Evolutionary conservation across 805 yeast genomes (phyloP).

Genomic region (Wickerhamomyces chambardii): DNA sequence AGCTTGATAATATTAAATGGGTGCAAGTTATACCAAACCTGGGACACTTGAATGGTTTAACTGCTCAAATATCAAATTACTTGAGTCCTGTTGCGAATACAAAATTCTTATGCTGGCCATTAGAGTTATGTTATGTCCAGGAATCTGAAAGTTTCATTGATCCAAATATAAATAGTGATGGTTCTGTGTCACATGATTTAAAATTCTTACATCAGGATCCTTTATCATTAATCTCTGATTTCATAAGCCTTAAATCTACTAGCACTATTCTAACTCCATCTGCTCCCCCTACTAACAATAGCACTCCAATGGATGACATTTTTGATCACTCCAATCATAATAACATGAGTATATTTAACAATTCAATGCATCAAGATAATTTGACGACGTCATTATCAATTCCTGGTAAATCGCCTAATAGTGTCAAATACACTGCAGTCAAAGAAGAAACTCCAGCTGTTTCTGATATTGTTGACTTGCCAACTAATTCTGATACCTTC

Average conservation of each 20-base stretch:
- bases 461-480: too few species aligned
- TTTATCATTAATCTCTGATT: constrained; percentile 27
- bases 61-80: constrained; percentile 53
- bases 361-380: too few species aligned
- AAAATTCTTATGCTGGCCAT: constrained; percentile 66
- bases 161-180: not conserved
- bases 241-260: constrained; percentile 27
- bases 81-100: constrained; percentile 39
- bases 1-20: constrained; percentile 41
- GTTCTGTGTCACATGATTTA: too few species aligned
- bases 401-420: too few species aligned
- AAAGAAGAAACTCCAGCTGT: constrained; percentile 16
- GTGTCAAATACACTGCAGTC: too few species aligned
- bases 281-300: constrained; percentile 14
- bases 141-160: constrained; percentile 17
- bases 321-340: not conserved
- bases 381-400: too few species aligned
- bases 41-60: constrained; percentile 58
- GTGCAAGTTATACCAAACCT: constrained; percentile 60
- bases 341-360: too few species aligned
- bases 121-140: constrained; percentile 56
- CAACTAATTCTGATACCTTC: too few species aligned
- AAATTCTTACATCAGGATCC: constrained; percentile 15
- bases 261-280: constrained; percentile 28
- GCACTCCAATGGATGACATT: constrained; percentile 12